A percentile compares a stretch with the other conserved stretches of the same genome.
These are phyloP conservation scores for Solanum peruvianum DNA, from an alignment of 257 asterid species.

Conservation along the genomic window DNA sequence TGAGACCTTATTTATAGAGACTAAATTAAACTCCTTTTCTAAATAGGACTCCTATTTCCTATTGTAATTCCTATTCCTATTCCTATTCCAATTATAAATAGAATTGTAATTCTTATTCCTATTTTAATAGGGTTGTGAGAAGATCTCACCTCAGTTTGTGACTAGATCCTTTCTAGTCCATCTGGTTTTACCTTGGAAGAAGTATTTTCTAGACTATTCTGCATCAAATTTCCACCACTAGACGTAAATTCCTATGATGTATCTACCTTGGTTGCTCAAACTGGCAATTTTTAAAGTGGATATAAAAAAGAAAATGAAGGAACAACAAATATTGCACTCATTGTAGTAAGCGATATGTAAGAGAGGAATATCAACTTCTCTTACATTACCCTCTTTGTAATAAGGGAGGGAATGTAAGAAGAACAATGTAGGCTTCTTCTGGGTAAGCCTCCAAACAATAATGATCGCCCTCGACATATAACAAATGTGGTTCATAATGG, in stretches of 20 bases:
- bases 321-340: not conserved
- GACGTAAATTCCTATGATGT: not conserved
- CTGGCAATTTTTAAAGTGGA: not conserved
- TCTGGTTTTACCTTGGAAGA: not conserved
- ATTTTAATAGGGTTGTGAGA: not conserved
- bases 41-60: no score
- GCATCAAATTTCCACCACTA: not conserved
- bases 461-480: not conserved
- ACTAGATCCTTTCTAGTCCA: not conserved
- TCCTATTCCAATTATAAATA: no score
- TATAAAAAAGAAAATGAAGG: not conserved
- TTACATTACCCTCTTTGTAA: not conserved
- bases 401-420: not conserved
- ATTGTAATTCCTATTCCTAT: no score
- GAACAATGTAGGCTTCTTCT: not conserved
- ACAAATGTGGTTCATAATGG: not conserved
- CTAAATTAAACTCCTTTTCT: no score
- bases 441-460: not conserved
- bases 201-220: not conserved
- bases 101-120: no score
- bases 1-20: no score
- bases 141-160: not conserved
- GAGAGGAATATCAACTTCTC: not conserved
- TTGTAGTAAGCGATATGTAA: not conserved
- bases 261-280: not conserved